Percentiles rank a stretch among this genome's conserved stretches.
Evolutionary conservation across 805 yeast species (phyloP).

Genomic region (Zygoascus ofunaensis): DNA sequence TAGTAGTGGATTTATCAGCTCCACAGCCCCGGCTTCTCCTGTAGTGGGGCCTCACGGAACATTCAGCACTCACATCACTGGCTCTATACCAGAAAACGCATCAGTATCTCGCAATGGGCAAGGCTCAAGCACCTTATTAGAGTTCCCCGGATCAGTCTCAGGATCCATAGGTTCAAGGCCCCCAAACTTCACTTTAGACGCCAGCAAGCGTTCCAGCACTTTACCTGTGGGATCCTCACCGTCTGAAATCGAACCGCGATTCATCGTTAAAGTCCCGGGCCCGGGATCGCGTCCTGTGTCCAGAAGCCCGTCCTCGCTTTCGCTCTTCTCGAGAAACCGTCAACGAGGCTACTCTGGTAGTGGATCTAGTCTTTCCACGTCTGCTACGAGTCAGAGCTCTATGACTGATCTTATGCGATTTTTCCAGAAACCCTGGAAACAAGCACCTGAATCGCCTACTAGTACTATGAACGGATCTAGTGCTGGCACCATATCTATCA

Average conservation of each 20-base stretch:
- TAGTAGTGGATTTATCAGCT: background rate
- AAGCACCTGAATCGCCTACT: background rate
- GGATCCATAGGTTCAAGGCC: constrained; percentile 23
- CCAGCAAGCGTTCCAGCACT: background rate
- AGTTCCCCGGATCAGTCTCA: constrained; percentile 30
- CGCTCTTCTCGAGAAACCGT: constrained; percentile 29
- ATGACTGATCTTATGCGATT: constrained; percentile 37
- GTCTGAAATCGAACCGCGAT: constrained; percentile 61
- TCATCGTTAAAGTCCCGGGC: constrained; percentile 57
- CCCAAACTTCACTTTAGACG: background rate
- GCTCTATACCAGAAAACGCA: constrained; percentile 4
- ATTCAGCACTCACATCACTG: background rate
- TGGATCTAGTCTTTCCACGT: background rate
- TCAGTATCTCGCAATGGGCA: constrained; percentile 6
- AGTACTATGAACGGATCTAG: constrained; percentile 1
- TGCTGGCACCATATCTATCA: constrained; percentile 2
- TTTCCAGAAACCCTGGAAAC: constrained; percentile 35
- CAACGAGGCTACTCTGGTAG: constrained; percentile 28
- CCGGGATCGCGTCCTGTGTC: constrained; percentile 10
- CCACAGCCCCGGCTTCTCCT: background rate
- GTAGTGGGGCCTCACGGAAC: background rate
- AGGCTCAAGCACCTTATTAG: constrained; percentile 13
- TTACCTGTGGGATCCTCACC: background rate
- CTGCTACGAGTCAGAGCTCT: constrained; percentile 25
- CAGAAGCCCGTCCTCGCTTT: constrained; percentile 27